Conservation (phyloP, 176 grass and related monocot species). For the Tillandsia leiboldiana region DNA sequence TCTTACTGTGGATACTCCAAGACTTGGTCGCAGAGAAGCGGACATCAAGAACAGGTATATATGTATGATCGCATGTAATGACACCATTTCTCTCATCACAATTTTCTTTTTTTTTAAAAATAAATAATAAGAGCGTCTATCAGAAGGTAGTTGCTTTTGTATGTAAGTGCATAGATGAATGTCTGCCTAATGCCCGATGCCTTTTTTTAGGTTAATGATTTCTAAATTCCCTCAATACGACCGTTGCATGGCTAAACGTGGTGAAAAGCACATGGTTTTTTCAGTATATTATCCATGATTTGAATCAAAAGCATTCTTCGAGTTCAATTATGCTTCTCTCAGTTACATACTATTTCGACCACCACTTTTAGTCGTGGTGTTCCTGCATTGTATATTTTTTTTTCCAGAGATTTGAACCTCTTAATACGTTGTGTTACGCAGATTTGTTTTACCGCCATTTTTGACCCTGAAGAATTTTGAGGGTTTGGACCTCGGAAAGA, state of each 20-base stretch:
- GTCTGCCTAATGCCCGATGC: too few species aligned
- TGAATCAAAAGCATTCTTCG: background rate
- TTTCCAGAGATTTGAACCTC: background rate
- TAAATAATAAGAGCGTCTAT: too few species aligned
- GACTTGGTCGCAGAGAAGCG: slow-evolving; percentile 87
- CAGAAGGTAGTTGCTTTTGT: too few species aligned
- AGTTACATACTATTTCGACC: slow-evolving; percentile 43
- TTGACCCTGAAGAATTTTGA: slow-evolving; percentile 95
- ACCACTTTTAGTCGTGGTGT: background rate
- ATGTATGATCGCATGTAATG: background rate
- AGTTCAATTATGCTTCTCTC: background rate
- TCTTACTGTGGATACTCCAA: slow-evolving; percentile 86
- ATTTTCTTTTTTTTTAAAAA: too few species aligned
- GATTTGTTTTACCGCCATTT: slow-evolving; percentile 80
- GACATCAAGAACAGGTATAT: slow-evolving; percentile 94
- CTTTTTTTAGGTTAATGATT: too few species aligned
- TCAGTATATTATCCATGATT: background rate
- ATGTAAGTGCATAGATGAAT: too few species aligned
- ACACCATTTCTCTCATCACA: slow-evolving; percentile 1
- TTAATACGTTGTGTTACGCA: slow-evolving; percentile 17
- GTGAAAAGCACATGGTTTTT: background rate
- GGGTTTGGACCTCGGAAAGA: slow-evolving; percentile 78
- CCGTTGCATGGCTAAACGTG: background rate
- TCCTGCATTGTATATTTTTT: background rate
- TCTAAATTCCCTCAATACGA: too few species aligned